phyloP scores from a whole-genome alignment of 169 alveolate genomes.

The Cryptosporidium muris region DNA sequence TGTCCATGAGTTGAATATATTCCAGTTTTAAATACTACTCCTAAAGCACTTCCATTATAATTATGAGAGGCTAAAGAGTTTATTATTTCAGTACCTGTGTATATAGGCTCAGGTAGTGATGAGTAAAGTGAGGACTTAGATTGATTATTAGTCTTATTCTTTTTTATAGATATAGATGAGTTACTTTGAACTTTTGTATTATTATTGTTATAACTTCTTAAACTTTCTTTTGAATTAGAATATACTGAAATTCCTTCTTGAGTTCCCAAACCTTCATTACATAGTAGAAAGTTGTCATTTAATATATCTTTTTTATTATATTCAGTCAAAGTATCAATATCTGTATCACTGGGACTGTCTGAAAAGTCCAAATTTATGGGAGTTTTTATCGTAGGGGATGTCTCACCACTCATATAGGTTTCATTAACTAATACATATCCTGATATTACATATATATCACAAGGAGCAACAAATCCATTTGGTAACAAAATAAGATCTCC shows the following conservation, averaged over 20 bases:
- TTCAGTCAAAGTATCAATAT: neutral
- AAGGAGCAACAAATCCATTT: slow-evolving; percentile 49
- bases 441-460: slow-evolving; percentile 45
- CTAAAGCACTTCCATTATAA: slow-evolving; percentile 9
- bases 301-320: neutral
- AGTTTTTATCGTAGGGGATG: slow-evolving; percentile 32
- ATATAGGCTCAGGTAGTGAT: slow-evolving; percentile 7
- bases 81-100: slow-evolving; percentile 48
- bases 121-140: neutral
- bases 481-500: slow-evolving; percentile 36
- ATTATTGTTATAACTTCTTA: neutral
- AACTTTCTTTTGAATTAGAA: neutral
- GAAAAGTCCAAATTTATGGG: slow-evolving; percentile 11
- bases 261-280: no score
- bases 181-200: neutral
- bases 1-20: slow-evolving; percentile 65
- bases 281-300: neutral
- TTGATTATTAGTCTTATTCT: neutral
- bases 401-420: slow-evolving; percentile 53
- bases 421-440: slow-evolving; percentile 57
- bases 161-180: neutral
- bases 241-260: no score
- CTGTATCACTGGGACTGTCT: neutral
- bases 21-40: slow-evolving; percentile 67
- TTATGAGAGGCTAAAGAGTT: slow-evolving; percentile 22